These are phyloP conservation scores for Melastoma malabathricum DNA, from an alignment of 345 rosid genomes.

Conservation along the genomic window DNA sequence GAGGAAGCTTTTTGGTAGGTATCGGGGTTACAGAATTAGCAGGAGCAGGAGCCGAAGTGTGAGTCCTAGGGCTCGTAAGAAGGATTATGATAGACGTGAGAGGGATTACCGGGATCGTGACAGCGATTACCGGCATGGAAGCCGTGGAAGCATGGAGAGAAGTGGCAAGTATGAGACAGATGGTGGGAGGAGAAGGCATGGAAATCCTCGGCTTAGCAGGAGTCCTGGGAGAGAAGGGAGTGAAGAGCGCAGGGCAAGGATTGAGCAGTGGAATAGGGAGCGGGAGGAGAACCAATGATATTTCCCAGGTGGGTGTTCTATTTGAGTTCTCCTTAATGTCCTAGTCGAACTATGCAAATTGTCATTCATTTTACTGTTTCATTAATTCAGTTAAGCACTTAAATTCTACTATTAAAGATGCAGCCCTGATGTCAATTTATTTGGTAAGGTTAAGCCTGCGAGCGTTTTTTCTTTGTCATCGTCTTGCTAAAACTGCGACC, in stretches of 20 bases:
- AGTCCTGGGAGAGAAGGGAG: conserved; percentile 68
- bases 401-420: too few relatives aligned
- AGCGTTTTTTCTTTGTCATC: too few relatives aligned
- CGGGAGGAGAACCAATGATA: conserved; percentile 16
- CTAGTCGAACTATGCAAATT: too few relatives aligned
- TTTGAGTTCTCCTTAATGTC: conserved; percentile 1
- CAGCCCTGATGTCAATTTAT: too few relatives aligned
- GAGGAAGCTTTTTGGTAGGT: conserved; percentile 47
- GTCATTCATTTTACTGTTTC: too few relatives aligned
- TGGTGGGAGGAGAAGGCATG: conserved; percentile 28
- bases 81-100: conserved; percentile 15
- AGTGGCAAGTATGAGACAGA: too few relatives aligned
- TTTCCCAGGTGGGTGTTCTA: conserved; percentile 9
- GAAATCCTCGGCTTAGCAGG: conserved; percentile 46
- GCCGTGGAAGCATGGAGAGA: conserved; percentile 32
- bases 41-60: conserved; percentile 36
- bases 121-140: conserved; percentile 28
- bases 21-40: conserved; percentile 23
- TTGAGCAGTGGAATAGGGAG: conserved; percentile 76
- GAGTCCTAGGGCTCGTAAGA: conserved; percentile 26
- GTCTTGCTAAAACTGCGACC: too few relatives aligned
- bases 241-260: conserved; percentile 65
- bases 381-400: too few relatives aligned
- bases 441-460: too few relatives aligned
- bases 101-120: conserved; percentile 45